Percentiles rank a stretch among this genome's conserved stretches.
Conservation (phyloP, 1,284 basidiomycete species). For the Xanthoconium separans region DNA sequence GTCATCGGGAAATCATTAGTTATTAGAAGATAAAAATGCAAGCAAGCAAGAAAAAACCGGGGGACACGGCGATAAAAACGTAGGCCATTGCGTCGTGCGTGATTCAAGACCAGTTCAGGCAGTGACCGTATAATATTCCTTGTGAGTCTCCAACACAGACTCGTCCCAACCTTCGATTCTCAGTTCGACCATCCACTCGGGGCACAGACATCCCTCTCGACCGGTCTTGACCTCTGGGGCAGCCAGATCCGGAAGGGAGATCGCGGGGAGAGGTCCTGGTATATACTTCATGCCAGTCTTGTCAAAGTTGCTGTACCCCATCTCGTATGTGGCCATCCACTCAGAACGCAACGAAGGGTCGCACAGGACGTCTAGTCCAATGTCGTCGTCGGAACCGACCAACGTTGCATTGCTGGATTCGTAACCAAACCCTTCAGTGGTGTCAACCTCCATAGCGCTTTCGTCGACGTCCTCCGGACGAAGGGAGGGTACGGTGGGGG, state of each 20-base stretch:
- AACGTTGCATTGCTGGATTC: neutral
- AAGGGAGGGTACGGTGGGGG: neutral
- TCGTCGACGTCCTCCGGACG: neutral
- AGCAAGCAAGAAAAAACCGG: neutral
- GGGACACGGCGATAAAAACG: neutral
- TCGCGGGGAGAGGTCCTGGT: neutral
- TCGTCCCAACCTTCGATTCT: conserved; percentile 20
- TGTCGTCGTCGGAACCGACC: neutral
- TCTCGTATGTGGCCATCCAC: conserved; percentile 17
- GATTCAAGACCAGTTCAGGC: neutral
- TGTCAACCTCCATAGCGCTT: neutral
- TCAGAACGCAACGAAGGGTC: conserved; percentile 7
- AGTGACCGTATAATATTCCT: neutral
- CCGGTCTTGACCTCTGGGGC: neutral
- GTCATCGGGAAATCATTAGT: neutral
- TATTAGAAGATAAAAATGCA: neutral
- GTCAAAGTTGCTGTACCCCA: conserved; percentile 7
- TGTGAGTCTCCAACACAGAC: neutral
- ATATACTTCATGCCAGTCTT: neutral
- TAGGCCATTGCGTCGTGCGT: neutral
- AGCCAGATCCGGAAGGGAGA: neutral
- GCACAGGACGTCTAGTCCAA: neutral
- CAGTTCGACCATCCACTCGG: conserved; percentile 29
- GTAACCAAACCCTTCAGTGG: neutral
- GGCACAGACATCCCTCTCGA: conserved; percentile 20